Evolutionary conservation across 2,329 filamentous ascomycete genomes (phyloP).

Genomic region (Penicillium sclerotigenum): DNA sequence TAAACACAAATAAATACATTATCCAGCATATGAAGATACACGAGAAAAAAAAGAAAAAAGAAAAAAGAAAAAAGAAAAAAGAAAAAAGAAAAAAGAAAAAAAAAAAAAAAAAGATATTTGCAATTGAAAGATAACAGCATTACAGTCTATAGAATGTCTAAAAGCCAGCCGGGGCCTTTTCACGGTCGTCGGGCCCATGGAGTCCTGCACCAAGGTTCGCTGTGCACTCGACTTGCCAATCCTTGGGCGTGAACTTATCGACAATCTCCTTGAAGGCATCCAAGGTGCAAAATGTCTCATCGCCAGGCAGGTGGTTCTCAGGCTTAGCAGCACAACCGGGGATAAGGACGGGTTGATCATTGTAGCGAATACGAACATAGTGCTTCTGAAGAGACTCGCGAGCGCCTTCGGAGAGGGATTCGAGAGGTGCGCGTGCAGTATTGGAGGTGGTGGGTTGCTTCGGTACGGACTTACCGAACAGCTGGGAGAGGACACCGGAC

Average conservation of each 20-base stretch:
- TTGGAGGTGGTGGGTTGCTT: slow-evolving; percentile 23
- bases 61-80: background rate
- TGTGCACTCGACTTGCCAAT: slow-evolving; percentile 68
- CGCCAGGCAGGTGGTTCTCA: slow-evolving; percentile 81
- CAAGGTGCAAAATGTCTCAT: slow-evolving; percentile 87
- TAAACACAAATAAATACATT: background rate
- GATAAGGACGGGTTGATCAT: slow-evolving; percentile 75
- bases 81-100: background rate
- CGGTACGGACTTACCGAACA: slow-evolving; percentile 23
- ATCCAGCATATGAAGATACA: background rate
- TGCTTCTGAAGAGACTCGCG: slow-evolving; percentile 54
- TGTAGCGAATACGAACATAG: slow-evolving; percentile 88
- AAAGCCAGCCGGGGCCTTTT: slow-evolving; percentile 39
- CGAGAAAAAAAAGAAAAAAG: background rate
- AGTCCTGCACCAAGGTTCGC: slow-evolving; percentile 55
- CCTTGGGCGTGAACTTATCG: slow-evolving; percentile 78
- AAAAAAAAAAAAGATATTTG: background rate
- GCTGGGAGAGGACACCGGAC: slow-evolving; percentile 32
- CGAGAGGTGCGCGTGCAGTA: slow-evolving; percentile 35
- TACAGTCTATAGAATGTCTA: slow-evolving; percentile 22
- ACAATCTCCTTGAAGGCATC: slow-evolving; percentile 89
- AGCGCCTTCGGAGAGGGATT: slow-evolving; percentile 28
- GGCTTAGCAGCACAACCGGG: slow-evolving; percentile 69
- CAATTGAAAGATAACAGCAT: background rate
- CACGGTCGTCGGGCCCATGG: slow-evolving; percentile 45